A percentile compares a stretch with the other conserved stretches of the same genome.
phyloP scores from a whole-genome alignment of 1,139 yeast genomes.

The Taiozyma sp. region DNA sequence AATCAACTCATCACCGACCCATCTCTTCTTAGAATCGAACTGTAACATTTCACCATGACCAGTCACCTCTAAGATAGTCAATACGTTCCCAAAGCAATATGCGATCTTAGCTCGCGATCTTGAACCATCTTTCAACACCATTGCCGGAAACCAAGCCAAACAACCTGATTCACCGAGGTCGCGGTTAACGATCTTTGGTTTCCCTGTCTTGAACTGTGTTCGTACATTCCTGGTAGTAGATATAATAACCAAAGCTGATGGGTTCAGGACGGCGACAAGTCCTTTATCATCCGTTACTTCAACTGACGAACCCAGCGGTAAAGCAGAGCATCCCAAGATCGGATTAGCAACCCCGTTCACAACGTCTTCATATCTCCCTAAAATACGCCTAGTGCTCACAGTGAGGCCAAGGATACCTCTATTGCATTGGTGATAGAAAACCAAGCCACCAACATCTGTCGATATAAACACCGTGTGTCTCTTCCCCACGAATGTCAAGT shows the following conservation, averaged over 20 bases:
- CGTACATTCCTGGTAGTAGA: conserved; percentile 49
- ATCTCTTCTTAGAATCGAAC: conserved; percentile 41
- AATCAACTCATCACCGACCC: conserved; percentile 42
- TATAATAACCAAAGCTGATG: conserved; percentile 43
- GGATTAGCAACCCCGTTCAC: conserved; percentile 27
- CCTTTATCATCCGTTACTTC: conserved; percentile 54
- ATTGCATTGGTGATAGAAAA: conserved; percentile 53
- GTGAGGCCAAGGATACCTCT: conserved; percentile 46
- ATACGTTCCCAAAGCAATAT: conserved; percentile 57
- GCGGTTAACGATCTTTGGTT: conserved; percentile 34
- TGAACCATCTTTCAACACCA: conserved; percentile 21
- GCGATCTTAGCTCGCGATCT: conserved; percentile 47
- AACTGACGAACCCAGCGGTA: conserved; percentile 50
- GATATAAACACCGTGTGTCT: conserved; percentile 52
- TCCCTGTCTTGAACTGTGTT: conserved; percentile 49
- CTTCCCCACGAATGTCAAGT: conserved; percentile 48
- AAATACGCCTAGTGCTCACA: conserved; percentile 41
- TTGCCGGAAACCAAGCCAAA: conserved; percentile 56
- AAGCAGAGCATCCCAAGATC: conserved; percentile 35
- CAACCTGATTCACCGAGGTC: conserved; percentile 39
- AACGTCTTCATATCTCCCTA: conserved; percentile 36
- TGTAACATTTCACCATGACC: conserved; percentile 29
- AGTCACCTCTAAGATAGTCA: conserved; percentile 50
- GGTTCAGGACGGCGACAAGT: conserved; percentile 55
- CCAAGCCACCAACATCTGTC: conserved; percentile 53